phyloP scores from a whole-genome alignment of 345 rosid genomes.

The Brassica juncea region DNA sequence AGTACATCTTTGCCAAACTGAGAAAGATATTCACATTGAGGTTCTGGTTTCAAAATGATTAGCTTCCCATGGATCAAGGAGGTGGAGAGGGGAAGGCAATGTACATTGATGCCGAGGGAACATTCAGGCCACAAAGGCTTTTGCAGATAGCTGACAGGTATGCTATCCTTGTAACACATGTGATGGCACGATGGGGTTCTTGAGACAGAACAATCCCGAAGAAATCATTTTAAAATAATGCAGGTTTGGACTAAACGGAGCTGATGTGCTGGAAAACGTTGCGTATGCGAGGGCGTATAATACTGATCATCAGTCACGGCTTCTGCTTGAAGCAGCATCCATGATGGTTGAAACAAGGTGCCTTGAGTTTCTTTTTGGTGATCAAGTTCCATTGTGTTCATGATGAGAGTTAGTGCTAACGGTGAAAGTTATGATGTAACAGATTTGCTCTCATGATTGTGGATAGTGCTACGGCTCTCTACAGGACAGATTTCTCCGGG shows the following conservation, averaged over 20 bases:
- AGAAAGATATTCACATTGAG: slow-evolving; percentile 18
- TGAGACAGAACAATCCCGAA: background rate
- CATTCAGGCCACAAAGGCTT: slow-evolving; percentile 96
- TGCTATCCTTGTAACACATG: background rate
- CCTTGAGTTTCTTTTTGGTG: background rate
- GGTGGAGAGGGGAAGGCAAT: slow-evolving; percentile 99
- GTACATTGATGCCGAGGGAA: slow-evolving; percentile 99
- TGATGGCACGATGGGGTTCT: slow-evolving; percentile 10
- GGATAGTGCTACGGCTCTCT: slow-evolving; percentile 93
- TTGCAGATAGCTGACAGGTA: slow-evolving; percentile 94
- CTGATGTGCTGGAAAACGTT: slow-evolving; percentile 96
- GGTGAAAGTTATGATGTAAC: slow-evolving; percentile 8
- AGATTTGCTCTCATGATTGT: slow-evolving; percentile 97
- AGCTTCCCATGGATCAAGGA: slow-evolving; percentile 99
- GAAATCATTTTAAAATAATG: slow-evolving; percentile 26
- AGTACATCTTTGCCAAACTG: background rate
- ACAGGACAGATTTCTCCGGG: slow-evolving; percentile 92
- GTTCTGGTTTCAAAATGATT: slow-evolving; percentile 32
- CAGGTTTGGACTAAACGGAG: slow-evolving; percentile 90
- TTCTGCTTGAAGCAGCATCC: slow-evolving; percentile 97
- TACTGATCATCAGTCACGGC: slow-evolving; percentile 97
- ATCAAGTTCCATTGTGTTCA: background rate
- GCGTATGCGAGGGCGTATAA: slow-evolving; percentile 98
- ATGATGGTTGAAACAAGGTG: slow-evolving; percentile 99
- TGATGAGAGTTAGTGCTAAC: slow-evolving; percentile 12